Percentiles rank a stretch among this genome's conserved stretches.
Evolutionary conservation across 2,329 filamentous ascomycete species (phyloP).

Genomic region (Bipolaris bicolor): DNA sequence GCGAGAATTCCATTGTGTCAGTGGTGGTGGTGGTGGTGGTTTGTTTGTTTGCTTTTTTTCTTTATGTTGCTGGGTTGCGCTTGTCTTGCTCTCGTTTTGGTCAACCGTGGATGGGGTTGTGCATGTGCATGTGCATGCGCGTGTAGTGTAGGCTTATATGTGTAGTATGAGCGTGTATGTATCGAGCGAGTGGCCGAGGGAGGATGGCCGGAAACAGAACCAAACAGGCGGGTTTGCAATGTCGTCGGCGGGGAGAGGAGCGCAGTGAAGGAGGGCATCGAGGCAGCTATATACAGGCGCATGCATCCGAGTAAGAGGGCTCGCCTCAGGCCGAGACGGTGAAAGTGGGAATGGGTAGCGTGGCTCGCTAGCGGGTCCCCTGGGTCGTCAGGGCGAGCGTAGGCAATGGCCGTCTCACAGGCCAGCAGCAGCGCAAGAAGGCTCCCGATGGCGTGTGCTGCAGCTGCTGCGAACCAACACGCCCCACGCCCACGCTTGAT

Average conservation of each 20-base stretch:
- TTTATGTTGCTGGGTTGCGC: conserved; percentile 10
- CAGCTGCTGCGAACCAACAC: neutral
- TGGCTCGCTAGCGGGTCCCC: conserved; percentile 28
- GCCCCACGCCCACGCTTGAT: neutral
- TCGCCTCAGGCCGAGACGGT: conserved; percentile 32
- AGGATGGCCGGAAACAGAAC: neutral
- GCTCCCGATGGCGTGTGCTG: conserved; percentile 16
- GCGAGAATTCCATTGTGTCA: conserved; percentile 34
- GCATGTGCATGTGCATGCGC: neutral
- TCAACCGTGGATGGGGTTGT: no score
- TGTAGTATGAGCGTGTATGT: neutral
- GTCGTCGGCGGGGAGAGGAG: conserved; percentile 27
- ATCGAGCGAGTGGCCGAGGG: neutral
- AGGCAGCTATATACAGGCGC: conserved; percentile 30
- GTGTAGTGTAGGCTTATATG: no score
- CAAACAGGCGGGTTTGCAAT: conserved; percentile 14
- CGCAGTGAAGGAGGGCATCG: conserved; percentile 22
- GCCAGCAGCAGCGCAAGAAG: conserved; percentile 15
- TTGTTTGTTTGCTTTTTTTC: neutral
- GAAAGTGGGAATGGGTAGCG: conserved; percentile 31
- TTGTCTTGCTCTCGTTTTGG: conserved; percentile 4
- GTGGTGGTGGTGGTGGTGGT: neutral
- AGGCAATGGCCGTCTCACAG: conserved; percentile 9
- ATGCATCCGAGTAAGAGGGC: conserved; percentile 6
- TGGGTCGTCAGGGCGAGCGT: neutral